Evolutionary conservation across 139 green algal genomes (phyloP).

Genomic region (Coccomyxa sp.): DNA sequence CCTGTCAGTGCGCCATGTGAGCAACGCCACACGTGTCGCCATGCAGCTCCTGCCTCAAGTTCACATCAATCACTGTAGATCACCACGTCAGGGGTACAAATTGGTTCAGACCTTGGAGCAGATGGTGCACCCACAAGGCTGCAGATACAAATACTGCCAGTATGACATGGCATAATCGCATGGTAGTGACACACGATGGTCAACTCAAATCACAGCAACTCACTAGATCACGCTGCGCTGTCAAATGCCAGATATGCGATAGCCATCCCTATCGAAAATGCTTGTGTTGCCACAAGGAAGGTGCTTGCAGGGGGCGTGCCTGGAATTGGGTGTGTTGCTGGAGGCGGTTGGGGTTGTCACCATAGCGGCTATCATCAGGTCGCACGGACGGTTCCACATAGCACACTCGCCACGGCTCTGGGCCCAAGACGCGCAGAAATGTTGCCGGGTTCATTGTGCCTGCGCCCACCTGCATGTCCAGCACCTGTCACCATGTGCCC

Average conservation of each 20-base stretch:
- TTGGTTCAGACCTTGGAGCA: no score
- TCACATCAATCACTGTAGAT: neutral
- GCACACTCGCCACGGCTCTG: constrained; percentile 91
- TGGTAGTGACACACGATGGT: no score
- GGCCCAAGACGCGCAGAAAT: constrained; percentile 89
- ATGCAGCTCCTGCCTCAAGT: no score
- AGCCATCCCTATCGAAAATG: no score
- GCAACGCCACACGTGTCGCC: no score
- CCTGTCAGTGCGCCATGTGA: neutral
- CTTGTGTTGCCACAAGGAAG: no score
- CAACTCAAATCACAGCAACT: no score
- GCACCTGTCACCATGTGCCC: neutral
- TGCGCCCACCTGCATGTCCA: constrained; percentile 69
- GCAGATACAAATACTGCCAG: no score
- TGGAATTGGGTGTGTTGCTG: constrained; percentile 97
- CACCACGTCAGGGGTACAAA: neutral
- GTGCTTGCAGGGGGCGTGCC: neutral
- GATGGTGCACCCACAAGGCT: no score
- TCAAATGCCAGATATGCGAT: no score
- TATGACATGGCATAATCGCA: no score
- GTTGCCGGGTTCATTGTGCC: constrained; percentile 99
- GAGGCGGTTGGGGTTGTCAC: constrained; percentile 97
- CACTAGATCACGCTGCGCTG: no score
- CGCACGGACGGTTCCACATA: constrained; percentile 95
- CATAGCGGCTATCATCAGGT: constrained; percentile 96